Conservation (phyloP, 1,284 basidiomycete genomes). For the Volvariella volvacea region DNA sequence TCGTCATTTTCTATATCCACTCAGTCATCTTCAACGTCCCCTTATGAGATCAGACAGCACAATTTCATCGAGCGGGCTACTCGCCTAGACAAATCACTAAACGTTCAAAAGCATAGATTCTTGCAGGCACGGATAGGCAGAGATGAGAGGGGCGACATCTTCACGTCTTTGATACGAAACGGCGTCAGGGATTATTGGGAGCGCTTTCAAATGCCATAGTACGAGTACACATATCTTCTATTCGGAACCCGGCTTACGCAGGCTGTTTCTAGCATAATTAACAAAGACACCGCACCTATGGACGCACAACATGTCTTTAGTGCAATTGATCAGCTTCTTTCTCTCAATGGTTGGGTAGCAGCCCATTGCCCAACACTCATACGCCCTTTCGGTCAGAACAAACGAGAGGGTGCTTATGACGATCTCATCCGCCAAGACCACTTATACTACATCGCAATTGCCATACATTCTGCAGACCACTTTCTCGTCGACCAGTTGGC, state of each 20-base stretch:
- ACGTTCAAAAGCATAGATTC: slow-evolving; percentile 82
- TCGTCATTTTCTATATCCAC: slow-evolving; percentile 12
- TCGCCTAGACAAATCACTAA: slow-evolving; percentile 75
- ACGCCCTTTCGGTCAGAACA: slow-evolving; percentile 87
- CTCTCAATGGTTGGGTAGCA: slow-evolving; percentile 98
- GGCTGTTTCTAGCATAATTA: slow-evolving; percentile 50
- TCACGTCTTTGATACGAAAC: slow-evolving; percentile 66
- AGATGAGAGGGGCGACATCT: slow-evolving; percentile 76
- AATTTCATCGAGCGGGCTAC: slow-evolving; percentile 84
- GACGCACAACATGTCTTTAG: slow-evolving; percentile 84
- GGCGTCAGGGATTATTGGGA: slow-evolving; percentile 88
- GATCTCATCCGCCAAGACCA: slow-evolving; percentile 77
- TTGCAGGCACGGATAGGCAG: slow-evolving; percentile 81
- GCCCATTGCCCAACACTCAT: slow-evolving; percentile 86
- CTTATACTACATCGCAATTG: slow-evolving; percentile 89
- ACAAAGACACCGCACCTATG: slow-evolving; percentile 76
- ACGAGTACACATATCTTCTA: slow-evolving; percentile 18
- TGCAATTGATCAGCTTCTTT: slow-evolving; percentile 85
- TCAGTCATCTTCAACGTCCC: slow-evolving; percentile 22
- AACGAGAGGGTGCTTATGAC: slow-evolving; percentile 77
- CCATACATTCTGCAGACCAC: slow-evolving; percentile 94
- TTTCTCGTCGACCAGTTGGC: slow-evolving; percentile 96
- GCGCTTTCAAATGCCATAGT: slow-evolving; percentile 86
- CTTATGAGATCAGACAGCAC: slow-evolving; percentile 63
- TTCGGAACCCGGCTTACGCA: neutral